A percentile compares a stretch with the other conserved stretches of the same genome.
Evolutionary conservation across 345 rosid species (phyloP).

Genomic region (Pelargonium nanum): DNA sequence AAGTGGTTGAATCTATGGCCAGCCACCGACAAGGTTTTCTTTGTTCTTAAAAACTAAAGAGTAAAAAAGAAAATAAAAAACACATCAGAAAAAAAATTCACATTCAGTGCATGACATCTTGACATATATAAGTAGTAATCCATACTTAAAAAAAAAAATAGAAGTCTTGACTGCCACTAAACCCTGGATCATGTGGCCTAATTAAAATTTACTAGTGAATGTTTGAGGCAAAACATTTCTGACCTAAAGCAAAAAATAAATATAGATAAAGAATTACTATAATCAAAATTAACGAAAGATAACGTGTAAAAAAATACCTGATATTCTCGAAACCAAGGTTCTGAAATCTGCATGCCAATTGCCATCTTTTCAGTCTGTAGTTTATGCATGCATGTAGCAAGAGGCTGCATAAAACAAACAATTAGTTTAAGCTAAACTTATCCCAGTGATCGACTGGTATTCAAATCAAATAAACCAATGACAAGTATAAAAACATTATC

Average conservation of each 20-base stretch:
- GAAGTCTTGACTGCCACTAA: background rate
- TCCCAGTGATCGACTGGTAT: no score
- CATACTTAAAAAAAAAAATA: background rate
- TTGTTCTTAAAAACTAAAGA: background rate
- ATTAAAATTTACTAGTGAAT: background rate
- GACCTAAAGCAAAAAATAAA: no score
- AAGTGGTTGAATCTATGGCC: no score
- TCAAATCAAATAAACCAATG: no score
- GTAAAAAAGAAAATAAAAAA: no score
- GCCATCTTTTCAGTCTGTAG: slow-evolving; percentile 77
- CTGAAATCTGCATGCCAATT: slow-evolving; percentile 72
- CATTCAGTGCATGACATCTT: background rate
- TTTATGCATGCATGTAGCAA: slow-evolving; percentile 81
- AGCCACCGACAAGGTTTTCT: background rate
- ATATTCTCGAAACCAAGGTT: slow-evolving; percentile 94
- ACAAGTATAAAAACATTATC: no score
- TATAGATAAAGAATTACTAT: background rate
- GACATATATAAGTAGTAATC: background rate
- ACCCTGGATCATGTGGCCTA: background rate
- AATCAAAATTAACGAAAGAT: background rate
- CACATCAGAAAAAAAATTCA: no score
- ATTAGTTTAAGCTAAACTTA: background rate
- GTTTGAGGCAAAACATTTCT: background rate
- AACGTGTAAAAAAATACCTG: slow-evolving; percentile 35
- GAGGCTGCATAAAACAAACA: slow-evolving; percentile 39